Evolutionary conservation across 2,329 filamentous ascomycete genomes (phyloP), one percentile per base, ranked within the genome.

Genomic region (Aspergillus unguis): DNA sequence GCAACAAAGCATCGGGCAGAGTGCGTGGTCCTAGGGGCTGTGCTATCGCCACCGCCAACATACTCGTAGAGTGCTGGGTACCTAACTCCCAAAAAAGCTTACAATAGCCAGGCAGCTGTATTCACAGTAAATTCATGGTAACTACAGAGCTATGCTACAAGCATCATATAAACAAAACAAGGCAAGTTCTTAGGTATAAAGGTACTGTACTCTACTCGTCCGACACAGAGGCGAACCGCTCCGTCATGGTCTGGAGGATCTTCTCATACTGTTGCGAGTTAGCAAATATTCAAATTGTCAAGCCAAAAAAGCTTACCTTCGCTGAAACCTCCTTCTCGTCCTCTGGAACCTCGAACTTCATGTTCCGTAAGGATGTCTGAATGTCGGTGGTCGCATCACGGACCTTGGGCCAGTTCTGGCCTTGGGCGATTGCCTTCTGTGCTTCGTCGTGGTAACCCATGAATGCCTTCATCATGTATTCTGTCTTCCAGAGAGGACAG

Each of bases 401-500:
- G 50, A 99, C 87, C 83, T 95, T 96, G 69, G 80, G 78, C 94
- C 94, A 99, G 75, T 79, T 87, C 75, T 92, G 88, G 56, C 94
- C 94, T 73, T 96, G 90, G 5, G 88, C 82, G 68, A 99, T 83
- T 5, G 90, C 91, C 83, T 96, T 97, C 73, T 97, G 92, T 26
- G 90, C 86, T 79, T 99, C 94, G 67, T 99, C 95, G 71, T 96
- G 90, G 83, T 92, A 99, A 53, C 87, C 89, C 80, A 99, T 89
- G 85, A 99, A 97, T 59, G 90, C 87, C 83, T 95, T 96, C 94
- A 99, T 99, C 94, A 99, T 97, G 87, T 94, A 99, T 73, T 95
- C 88, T 0, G 94, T 99, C 86, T 99, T 99, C 94, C 94, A 99
- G 68, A 99, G 83, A 45, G 94, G 94, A 71, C 94, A 99, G 85